These are phyloP conservation scores for Gaultheria prostrata DNA, from an alignment of 148 eudicot genomes.

Conservation along the genomic window DNA sequence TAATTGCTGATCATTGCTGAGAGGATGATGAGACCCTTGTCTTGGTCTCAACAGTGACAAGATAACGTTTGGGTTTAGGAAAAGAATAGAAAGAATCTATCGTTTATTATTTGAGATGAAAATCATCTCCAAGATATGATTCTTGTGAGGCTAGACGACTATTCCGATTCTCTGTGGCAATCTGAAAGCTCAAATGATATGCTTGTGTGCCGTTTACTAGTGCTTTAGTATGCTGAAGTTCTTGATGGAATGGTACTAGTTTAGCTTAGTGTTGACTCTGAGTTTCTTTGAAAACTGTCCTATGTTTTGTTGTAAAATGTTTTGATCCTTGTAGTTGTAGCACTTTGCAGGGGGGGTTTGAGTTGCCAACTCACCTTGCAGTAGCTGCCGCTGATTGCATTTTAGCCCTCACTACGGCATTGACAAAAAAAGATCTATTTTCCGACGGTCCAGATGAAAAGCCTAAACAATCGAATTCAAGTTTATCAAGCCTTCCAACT, in stretches of 20 bases:
- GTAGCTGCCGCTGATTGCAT: constrained; percentile 79
- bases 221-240: neutral
- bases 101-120: neutral
- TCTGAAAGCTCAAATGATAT: neutral
- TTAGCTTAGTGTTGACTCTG: neutral
- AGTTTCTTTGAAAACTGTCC: neutral
- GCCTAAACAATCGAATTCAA: constrained; percentile 23
- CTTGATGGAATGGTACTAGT: neutral
- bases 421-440: constrained; percentile 35
- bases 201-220: neutral
- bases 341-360: constrained; percentile 67
- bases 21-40: neutral
- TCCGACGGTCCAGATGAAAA: constrained; percentile 30
- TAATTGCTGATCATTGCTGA: neutral
- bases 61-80: neutral
- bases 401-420: constrained; percentile 49
- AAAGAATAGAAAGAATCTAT: neutral
- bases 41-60: neutral
- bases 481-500: constrained; percentile 23
- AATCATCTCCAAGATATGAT: neutral
- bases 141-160: neutral
- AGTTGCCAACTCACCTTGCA: constrained; percentile 89
- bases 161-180: neutral
- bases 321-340: constrained; percentile 33
- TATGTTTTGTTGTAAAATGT: neutral